These are phyloP conservation scores for Suhomyces panamericanus DNA, from an alignment of 1,139 yeast genomes.

Conservation along the genomic window DNA sequence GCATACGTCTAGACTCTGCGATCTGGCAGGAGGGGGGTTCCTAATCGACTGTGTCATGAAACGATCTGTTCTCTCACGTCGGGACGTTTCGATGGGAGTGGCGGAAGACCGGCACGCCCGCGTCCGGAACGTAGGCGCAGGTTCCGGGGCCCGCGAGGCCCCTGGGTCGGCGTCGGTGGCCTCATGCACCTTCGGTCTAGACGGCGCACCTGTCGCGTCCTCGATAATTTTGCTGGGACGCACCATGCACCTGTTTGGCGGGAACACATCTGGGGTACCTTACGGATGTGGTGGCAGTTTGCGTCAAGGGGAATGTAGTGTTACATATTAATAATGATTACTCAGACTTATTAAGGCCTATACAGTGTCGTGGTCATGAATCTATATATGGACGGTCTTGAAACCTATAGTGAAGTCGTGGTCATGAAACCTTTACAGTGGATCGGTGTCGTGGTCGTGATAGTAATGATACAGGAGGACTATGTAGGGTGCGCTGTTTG, in stretches of 20 bases:
- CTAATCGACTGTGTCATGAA: background rate
- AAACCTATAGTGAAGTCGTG: no score
- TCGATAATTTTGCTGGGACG: constrained; percentile 1
- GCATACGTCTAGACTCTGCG: constrained; percentile 3
- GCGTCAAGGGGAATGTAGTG: constrained; percentile 1
- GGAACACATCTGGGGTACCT: constrained; percentile 3
- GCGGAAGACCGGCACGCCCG: background rate
- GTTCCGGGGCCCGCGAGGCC: no score
- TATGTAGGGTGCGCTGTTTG: background rate
- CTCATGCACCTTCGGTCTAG: background rate
- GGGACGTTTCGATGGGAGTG: constrained; percentile 1
- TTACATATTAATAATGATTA: constrained; percentile 1
- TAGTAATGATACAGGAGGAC: constrained; percentile 1
- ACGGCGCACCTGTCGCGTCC: constrained; percentile 1
- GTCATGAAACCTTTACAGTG: no score
- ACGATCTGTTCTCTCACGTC: constrained; percentile 2
- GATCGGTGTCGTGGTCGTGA: background rate
- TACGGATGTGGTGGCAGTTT: background rate
- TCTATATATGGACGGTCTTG: no score
- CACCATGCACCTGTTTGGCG: background rate
- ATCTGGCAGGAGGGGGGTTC: constrained; percentile 4
- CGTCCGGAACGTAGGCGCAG: background rate
- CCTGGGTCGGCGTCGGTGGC: background rate
- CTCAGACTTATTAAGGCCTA: background rate
- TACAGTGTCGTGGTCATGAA: background rate